Evolutionary conservation across 176 grass and related monocot genomes (phyloP).

Genomic region (Pharus latifolius): DNA sequence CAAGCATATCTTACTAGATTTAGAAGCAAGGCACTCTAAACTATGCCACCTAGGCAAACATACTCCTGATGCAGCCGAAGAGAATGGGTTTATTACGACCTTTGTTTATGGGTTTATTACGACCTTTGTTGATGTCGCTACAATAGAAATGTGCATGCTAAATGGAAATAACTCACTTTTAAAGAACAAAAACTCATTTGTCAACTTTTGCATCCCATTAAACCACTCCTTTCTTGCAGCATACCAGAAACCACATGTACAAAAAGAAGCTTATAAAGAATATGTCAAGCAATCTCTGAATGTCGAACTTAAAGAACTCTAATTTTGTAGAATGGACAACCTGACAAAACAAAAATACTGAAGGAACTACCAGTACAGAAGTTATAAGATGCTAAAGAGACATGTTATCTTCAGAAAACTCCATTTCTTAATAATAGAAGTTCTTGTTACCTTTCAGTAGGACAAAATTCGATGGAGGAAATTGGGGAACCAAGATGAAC

Average conservation of each 20-base stretch:
- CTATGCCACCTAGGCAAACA: background rate
- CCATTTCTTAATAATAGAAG: background rate
- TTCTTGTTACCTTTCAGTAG: slow-evolving; percentile 73
- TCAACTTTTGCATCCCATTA: too few species aligned
- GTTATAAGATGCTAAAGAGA: background rate
- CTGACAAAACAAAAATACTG: background rate
- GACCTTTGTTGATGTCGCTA: too few species aligned
- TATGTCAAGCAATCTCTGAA: too few species aligned
- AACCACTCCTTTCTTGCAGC: too few species aligned
- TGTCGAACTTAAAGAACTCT: background rate
- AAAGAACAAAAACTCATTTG: too few species aligned
- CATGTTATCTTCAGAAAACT: background rate
- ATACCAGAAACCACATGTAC: too few species aligned
- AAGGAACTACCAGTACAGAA: background rate
- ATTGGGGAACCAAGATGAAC: slow-evolving; percentile 61
- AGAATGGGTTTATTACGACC: too few species aligned
- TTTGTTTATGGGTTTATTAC: too few species aligned
- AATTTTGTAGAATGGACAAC: background rate
- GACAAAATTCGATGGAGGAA: slow-evolving; percentile 69
- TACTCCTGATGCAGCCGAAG: too few species aligned
- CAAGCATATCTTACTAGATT: background rate
- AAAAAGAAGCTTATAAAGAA: too few species aligned
- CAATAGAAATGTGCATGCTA: too few species aligned
- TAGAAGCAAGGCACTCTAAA: background rate
- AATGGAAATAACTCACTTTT: too few species aligned